phyloP scores from a whole-genome alignment of 164 flowering plant genomes.

The Echeveria elegans region DNA sequence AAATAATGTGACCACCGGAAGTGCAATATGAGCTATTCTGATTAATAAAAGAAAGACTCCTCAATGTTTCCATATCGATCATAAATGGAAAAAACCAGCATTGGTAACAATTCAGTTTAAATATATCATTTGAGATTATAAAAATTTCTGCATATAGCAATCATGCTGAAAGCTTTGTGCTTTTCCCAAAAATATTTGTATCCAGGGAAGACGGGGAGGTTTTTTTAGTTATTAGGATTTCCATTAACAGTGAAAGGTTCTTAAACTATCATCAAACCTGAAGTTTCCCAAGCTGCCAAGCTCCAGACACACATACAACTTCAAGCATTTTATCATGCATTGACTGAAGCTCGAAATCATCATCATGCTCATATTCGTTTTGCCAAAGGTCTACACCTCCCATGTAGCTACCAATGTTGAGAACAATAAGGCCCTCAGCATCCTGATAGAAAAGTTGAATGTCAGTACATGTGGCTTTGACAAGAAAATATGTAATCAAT shows the following conservation, averaged over 20 bases:
- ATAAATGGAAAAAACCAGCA: neutral
- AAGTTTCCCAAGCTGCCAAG: constrained; percentile 83
- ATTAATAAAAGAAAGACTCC: neutral
- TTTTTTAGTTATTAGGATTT: neutral
- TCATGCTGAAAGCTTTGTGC: neutral
- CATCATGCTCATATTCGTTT: constrained; percentile 68
- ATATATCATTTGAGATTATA: neutral
- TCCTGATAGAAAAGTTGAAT: constrained; percentile 26
- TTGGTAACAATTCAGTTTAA: neutral
- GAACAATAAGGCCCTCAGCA: constrained; percentile 66
- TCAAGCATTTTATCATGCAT: constrained; percentile 75
- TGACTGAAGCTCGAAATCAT: constrained; percentile 51
- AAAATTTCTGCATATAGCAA: neutral
- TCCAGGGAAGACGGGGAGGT: no score
- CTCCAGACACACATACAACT: constrained; percentile 58
- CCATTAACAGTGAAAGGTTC: neutral
- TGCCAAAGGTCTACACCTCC: constrained; percentile 80
- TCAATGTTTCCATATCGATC: neutral
- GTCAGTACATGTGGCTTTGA: neutral
- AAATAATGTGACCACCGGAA: neutral
- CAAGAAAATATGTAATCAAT: neutral
- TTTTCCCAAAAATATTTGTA: no score
- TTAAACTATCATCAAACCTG: constrained; percentile 32
- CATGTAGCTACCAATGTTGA: constrained; percentile 74
- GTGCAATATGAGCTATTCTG: neutral